Percentiles rank a stretch among this genome's conserved stretches.
Evolutionary conservation across 2,329 filamentous ascomycete species (phyloP).

Genomic region (Epichloe sylvatica): DNA sequence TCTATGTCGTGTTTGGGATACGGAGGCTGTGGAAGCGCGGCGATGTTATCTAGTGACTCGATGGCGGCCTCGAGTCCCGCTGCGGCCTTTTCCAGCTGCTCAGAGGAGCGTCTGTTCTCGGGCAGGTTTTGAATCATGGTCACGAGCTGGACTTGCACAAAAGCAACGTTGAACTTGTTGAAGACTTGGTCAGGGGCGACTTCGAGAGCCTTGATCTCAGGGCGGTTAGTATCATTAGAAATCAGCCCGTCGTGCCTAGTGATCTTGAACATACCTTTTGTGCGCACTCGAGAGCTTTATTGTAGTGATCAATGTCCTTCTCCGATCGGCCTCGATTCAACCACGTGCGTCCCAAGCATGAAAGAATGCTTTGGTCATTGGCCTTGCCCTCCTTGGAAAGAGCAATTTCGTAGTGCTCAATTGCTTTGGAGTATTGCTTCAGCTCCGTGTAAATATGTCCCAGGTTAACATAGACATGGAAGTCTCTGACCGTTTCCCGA

Average conservation of each 20-base stretch:
- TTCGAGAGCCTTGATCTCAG: conserved; percentile 46
- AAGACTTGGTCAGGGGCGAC: conserved; percentile 73
- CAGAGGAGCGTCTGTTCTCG: conserved; percentile 62
- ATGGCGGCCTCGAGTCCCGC: conserved; percentile 78
- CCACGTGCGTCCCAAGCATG: conserved; percentile 81
- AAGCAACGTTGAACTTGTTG: conserved; percentile 95
- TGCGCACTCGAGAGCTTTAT: conserved; percentile 44
- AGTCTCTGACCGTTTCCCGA: conserved; percentile 76
- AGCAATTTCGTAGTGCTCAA: conserved; percentile 86
- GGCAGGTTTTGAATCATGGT: conserved; percentile 60
- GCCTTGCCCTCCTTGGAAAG: conserved; percentile 61
- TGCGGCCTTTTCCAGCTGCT: conserved; percentile 68
- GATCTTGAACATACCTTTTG: conserved; percentile 35
- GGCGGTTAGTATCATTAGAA: neutral
- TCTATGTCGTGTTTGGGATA: conserved; percentile 87
- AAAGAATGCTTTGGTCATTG: conserved; percentile 64
- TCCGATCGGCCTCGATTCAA: conserved; percentile 60
- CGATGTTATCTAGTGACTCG: conserved; percentile 51
- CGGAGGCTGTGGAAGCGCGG: conserved; percentile 52
- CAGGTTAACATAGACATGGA: conserved; percentile 81
- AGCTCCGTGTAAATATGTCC: conserved; percentile 87
- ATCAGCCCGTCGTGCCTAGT: too few species aligned
- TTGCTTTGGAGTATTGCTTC: conserved; percentile 77
- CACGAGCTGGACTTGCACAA: conserved; percentile 90
- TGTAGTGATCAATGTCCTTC: conserved; percentile 43